These are phyloP conservation scores for Ophiostoma pallidulum DNA, from an alignment of 2,329 filamentous ascomycete genomes.

Conservation along the genomic window DNA sequence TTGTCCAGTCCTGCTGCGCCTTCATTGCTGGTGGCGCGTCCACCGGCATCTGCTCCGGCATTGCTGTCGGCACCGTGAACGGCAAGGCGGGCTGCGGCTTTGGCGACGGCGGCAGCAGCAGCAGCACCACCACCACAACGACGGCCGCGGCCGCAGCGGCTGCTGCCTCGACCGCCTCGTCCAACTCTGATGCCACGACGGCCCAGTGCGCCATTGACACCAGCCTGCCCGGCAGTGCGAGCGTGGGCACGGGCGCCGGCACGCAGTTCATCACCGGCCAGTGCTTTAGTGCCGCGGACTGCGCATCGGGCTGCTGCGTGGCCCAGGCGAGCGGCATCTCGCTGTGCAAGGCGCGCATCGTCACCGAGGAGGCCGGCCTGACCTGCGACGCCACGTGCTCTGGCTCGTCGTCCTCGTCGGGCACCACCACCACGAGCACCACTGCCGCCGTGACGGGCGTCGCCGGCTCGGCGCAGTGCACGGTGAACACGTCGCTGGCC, in stretches of 20 bases:
- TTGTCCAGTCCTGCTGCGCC: constrained; percentile 14
- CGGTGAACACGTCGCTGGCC: constrained; percentile 25
- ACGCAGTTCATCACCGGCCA: constrained; percentile 24
- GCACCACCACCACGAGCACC: neutral
- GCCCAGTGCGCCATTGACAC: constrained; percentile 20
- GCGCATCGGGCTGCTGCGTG: constrained; percentile 23
- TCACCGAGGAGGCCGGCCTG: constrained; percentile 11
- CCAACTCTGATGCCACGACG: neutral
- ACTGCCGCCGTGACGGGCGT: neutral
- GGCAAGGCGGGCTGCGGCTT: constrained; percentile 19
- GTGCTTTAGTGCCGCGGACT: constrained; percentile 22
- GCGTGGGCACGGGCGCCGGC: constrained; percentile 21
- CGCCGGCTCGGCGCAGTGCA: constrained; percentile 7
- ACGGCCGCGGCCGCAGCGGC: neutral
- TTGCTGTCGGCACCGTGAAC: constrained; percentile 15
- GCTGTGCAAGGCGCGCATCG: constrained; percentile 14
- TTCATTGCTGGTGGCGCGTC: constrained; percentile 12
- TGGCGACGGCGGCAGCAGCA: constrained; percentile 10
- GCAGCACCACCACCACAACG: neutral
- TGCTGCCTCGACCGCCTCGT: neutral
- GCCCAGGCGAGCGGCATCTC: constrained; percentile 13
- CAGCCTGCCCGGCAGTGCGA: constrained; percentile 25
- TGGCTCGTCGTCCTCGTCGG: neutral
- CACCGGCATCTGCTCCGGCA: constrained; percentile 17
- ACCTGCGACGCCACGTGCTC: constrained; percentile 15